Conservation (phyloP, 306 rosid genomes). For the Rosa chinensis region DNA sequence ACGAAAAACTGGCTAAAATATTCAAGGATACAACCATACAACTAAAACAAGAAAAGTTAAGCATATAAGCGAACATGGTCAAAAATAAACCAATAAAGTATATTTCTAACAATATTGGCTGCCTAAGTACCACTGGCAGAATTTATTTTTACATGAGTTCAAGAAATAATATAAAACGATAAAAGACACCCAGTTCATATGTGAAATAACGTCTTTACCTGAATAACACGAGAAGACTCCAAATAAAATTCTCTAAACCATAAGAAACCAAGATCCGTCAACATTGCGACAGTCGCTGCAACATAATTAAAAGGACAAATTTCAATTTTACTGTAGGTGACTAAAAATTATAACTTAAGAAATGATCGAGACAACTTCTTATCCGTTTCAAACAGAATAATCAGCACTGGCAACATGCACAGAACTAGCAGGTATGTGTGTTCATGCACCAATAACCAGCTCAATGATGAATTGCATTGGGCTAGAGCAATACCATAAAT, state of each 20-base stretch:
- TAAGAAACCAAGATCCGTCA: constrained; percentile 97
- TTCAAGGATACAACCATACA: neutral
- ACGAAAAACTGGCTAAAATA: neutral
- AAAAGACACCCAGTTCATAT: neutral
- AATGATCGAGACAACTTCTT: neutral
- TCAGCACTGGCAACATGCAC: neutral
- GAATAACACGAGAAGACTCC: constrained; percentile 98
- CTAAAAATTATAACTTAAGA: neutral
- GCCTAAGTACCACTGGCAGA: neutral
- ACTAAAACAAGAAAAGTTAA: neutral
- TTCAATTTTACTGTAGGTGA: constrained; percentile 3
- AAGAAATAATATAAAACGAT: neutral
- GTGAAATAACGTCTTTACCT: constrained; percentile 49
- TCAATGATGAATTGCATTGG: neutral
- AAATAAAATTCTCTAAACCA: constrained; percentile 97
- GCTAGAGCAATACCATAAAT: neutral
- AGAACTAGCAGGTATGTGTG: neutral
- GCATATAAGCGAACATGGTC: neutral
- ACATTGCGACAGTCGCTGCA: constrained; percentile 81
- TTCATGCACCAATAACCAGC: neutral
- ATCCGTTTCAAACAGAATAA: neutral
- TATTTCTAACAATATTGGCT: neutral
- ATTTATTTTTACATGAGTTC: neutral
- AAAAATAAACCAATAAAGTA: neutral
- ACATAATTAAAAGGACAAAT: constrained; percentile 18